A percentile compares a stretch with the other conserved stretches of the same genome.
These are phyloP conservation scores for Daphne laureola DNA, from an alignment of 441 rosid species.

Conservation along the genomic window DNA sequence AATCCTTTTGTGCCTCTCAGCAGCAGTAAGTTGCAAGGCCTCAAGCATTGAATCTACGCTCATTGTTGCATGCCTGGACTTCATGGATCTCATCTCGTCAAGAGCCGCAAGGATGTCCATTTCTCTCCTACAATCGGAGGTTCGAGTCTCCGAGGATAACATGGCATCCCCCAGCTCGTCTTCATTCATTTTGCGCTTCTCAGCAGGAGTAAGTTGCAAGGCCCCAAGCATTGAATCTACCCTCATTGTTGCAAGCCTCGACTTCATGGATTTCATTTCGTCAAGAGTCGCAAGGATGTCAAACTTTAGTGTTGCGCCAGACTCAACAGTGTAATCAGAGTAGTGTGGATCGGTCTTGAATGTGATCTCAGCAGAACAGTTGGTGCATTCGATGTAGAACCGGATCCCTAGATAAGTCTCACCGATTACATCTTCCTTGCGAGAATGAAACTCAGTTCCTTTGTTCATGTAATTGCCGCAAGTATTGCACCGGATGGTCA, in stretches of 20 bases:
- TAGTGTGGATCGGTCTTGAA: conserved; percentile 84
- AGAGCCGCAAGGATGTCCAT: conserved; percentile 90
- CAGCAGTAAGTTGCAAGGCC: conserved; percentile 63
- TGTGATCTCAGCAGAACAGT: conserved; percentile 73
- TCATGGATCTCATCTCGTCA: conserved; percentile 89
- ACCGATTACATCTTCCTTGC: conserved; percentile 57
- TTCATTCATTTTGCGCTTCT: conserved; percentile 46
- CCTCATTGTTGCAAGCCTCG: too few species aligned
- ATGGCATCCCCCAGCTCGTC: conserved; percentile 93
- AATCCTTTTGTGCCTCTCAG: conserved; percentile 43
- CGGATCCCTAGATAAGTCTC: conserved; percentile 84
- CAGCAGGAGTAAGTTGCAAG: too few species aligned
- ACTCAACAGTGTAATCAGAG: conserved; percentile 72
- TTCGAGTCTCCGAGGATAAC: conserved; percentile 80
- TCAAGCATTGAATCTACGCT: conserved; percentile 81
- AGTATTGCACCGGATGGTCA: conserved; percentile 80
- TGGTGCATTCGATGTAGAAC: conserved; percentile 71
- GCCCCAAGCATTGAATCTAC: too few species aligned
- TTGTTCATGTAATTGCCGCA: conserved; percentile 76
- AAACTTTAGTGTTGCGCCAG: conserved; percentile 72
- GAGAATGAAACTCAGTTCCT: conserved; percentile 74
- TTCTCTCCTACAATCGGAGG: conserved; percentile 79
- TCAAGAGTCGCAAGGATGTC: conserved; percentile 86
- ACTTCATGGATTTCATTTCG: conserved; percentile 90
- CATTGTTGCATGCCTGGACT: conserved; percentile 82